Conservation (phyloP, 331 rosid species). For the Quercus tomentella region DNA sequence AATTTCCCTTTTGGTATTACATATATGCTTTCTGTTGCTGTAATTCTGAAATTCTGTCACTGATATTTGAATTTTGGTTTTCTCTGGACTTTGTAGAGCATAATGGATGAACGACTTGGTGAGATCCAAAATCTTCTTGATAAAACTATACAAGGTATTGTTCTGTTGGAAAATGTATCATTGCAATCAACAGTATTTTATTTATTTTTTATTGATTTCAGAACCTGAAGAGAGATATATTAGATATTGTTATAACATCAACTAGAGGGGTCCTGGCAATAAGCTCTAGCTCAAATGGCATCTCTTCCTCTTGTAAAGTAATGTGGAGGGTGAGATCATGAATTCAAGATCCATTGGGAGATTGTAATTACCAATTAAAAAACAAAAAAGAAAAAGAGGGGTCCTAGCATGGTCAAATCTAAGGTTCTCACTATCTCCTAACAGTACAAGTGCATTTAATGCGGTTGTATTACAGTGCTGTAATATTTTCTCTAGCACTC, state of each 20-base stretch:
- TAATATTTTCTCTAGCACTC: neutral
- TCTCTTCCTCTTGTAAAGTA: too few species aligned
- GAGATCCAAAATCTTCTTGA: constrained; percentile 78
- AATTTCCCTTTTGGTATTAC: neutral
- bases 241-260: neutral
- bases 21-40: neutral
- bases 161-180: neutral
- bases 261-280: neutral
- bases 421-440: neutral
- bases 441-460: neutral
- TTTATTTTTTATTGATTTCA: neutral
- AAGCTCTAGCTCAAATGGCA: too few species aligned
- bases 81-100: constrained; percentile 49
- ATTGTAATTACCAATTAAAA: too few species aligned
- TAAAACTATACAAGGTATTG: constrained; percentile 67
- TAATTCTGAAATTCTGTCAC: neutral
- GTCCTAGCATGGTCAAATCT: neutral
- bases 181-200: neutral
- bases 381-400: too few species aligned
- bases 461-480: neutral
- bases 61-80: constrained; percentile 17
- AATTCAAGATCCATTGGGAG: neutral
- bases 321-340: too few species aligned
- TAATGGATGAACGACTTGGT: constrained; percentile 49
- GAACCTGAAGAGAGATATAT: neutral